Conservation (phyloP, 257 asterid genomes). For the Haberlea rhodopensis region DNA sequence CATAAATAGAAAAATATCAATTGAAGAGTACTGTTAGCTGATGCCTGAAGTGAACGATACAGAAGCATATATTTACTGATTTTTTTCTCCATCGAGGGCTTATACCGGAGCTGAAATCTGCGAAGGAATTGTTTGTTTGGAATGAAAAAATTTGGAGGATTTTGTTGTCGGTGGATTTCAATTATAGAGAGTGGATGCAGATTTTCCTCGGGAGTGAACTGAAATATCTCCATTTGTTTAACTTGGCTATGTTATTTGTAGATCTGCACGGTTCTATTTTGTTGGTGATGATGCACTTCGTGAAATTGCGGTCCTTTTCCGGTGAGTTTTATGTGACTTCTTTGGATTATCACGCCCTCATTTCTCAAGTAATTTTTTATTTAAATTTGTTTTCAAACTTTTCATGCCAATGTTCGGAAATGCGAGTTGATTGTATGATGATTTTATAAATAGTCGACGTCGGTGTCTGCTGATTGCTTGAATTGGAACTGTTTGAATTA, state of each 20-base stretch:
- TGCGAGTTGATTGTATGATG: too few relatives aligned
- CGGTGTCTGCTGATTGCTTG: not conserved
- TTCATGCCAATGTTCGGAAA: too few relatives aligned
- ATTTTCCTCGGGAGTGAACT: slow-evolving; percentile 26
- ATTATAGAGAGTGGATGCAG: slow-evolving; percentile 26
- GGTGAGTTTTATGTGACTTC: slow-evolving; percentile 37
- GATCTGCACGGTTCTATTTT: slow-evolving; percentile 41
- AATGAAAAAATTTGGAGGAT: slow-evolving; percentile 24
- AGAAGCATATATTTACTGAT: slow-evolving; percentile 25
- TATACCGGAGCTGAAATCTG: slow-evolving; percentile 33
- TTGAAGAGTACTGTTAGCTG: slow-evolving; percentile 31
- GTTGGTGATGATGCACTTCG: slow-evolving; percentile 50
- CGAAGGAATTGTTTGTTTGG: slow-evolving; percentile 19
- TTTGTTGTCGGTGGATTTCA: slow-evolving; percentile 26
- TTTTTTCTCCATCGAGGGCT: slow-evolving; percentile 28
- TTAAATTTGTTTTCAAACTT: not conserved
- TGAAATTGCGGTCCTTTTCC: slow-evolving; percentile 28
- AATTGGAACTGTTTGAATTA: too few relatives aligned
- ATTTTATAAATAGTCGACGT: too few relatives aligned
- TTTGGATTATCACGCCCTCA: not conserved
- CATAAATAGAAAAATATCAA: not conserved
- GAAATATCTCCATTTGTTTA: slow-evolving; percentile 28
- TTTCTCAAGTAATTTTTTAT: not conserved
- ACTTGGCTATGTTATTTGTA: slow-evolving; percentile 24
- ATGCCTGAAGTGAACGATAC: slow-evolving; percentile 39